phyloP scores from a whole-genome alignment of 306 rosid species.

The Trichosanthes cucumerina region DNA sequence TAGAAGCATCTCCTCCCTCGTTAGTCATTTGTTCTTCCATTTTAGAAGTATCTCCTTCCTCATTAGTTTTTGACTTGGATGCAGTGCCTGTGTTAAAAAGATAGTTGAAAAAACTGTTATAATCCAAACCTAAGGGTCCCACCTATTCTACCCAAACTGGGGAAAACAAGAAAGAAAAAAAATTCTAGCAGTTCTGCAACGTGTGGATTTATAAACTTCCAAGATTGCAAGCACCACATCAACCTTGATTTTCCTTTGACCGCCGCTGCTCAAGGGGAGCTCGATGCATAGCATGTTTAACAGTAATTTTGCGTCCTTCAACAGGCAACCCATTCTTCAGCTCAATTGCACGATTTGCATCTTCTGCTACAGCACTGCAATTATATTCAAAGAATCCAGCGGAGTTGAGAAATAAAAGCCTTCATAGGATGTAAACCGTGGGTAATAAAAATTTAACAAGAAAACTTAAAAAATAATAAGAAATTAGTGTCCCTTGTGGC shows the following conservation, averaged over 20 bases:
- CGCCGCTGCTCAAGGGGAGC: conserved; percentile 58
- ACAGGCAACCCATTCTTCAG: conserved; percentile 55
- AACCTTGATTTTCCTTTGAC: conserved; percentile 66
- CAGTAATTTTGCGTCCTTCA: conserved; percentile 69
- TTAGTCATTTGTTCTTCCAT: background rate
- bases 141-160: background rate
- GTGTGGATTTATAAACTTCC: background rate
- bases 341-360: conserved; percentile 77
- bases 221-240: conserved; percentile 11
- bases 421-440: background rate
- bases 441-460: background rate
- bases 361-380: conserved; percentile 73
- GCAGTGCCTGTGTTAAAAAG: conserved; percentile 21
- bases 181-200: conserved; percentile 1
- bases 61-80: conserved; percentile 19
- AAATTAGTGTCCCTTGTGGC: background rate
- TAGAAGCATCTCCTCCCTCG: conserved; percentile 14
- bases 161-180: background rate
- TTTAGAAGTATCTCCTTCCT: background rate
- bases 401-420: background rate
- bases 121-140: background rate
- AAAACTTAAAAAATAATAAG: background rate
- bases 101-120: background rate
- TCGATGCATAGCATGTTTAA: conserved; percentile 82
- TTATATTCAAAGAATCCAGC: conserved; percentile 5